A percentile compares a stretch with the other conserved stretches of the same genome.
phyloP scores from a whole-genome alignment of 2,329 filamentous ascomycete species.

The Sporothrix globosa region DNA sequence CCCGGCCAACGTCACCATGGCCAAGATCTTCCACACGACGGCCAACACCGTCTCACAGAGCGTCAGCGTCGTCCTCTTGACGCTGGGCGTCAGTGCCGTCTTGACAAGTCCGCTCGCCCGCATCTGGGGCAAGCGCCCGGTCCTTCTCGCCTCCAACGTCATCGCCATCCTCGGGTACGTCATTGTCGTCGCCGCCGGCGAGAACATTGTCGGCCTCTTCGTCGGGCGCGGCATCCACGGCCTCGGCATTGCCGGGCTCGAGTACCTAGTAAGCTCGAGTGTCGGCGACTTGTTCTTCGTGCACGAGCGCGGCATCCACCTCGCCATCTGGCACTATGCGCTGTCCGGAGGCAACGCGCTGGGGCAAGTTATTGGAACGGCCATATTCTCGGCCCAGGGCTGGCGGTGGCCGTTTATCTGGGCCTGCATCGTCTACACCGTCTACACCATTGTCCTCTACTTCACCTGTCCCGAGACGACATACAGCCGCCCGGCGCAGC shows the following conservation, averaged over 20 bases:
- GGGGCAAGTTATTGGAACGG: slow-evolving; percentile 24
- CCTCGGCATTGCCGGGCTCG: slow-evolving; percentile 41
- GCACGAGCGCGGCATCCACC: slow-evolving; percentile 51
- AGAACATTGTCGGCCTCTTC: slow-evolving; percentile 37
- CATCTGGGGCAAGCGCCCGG: slow-evolving; percentile 43
- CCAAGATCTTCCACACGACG: slow-evolving; percentile 38
- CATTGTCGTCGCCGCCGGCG: slow-evolving; percentile 22
- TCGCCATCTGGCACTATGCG: slow-evolving; percentile 39
- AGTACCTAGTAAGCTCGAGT: slow-evolving; percentile 49
- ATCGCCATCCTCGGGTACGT: slow-evolving; percentile 40
- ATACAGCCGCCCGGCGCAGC: slow-evolving; percentile 39
- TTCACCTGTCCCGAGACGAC: slow-evolving; percentile 50
- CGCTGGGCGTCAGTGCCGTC: slow-evolving; percentile 72
- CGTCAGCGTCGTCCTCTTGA: slow-evolving; percentile 51
- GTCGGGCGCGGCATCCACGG: slow-evolving; percentile 38
- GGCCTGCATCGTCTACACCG: slow-evolving; percentile 42
- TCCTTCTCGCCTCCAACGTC: slow-evolving; percentile 43
- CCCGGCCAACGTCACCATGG: slow-evolving; percentile 44
- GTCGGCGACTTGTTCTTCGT: slow-evolving; percentile 61
- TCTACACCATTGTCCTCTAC: slow-evolving; percentile 45
- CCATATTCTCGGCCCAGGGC: slow-evolving; percentile 5
- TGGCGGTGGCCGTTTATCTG: slow-evolving; percentile 29
- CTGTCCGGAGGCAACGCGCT: slow-evolving; percentile 29
- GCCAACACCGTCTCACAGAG: slow-evolving; percentile 43
- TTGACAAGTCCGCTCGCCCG: slow-evolving; percentile 41